A percentile compares a stretch with the other conserved stretches of the same genome.
These are phyloP conservation scores for Lolium multiflorum DNA, from an alignment of 176 grass and related monocot species.

Conservation along the genomic window DNA sequence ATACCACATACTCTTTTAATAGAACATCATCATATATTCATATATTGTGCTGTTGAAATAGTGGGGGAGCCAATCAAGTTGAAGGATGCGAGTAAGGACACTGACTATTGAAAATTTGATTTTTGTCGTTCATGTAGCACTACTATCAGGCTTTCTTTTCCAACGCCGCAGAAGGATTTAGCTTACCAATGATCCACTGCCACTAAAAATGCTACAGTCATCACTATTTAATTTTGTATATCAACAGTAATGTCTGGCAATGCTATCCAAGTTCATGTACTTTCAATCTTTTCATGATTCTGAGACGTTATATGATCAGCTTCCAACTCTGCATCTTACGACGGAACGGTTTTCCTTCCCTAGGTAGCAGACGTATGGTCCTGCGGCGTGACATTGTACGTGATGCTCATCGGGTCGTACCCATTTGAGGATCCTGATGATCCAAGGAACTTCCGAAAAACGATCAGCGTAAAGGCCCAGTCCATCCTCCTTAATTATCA, in stretches of 20 bases:
- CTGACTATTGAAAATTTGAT: neutral
- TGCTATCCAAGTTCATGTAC: neutral
- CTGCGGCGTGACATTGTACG: conserved; percentile 87
- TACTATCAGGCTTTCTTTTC: neutral
- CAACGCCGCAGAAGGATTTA: neutral
- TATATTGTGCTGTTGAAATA: neutral
- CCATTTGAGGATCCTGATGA: conserved; percentile 98
- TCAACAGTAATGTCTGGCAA: neutral
- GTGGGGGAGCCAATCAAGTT: neutral
- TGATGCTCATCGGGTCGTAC: conserved; percentile 94
- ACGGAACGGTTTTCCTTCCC: neutral
- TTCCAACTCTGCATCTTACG: conserved; percentile 33
- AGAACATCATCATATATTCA: neutral
- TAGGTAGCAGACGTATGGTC: conserved; percentile 98
- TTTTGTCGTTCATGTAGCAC: neutral
- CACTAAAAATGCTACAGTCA: conserved; percentile 9
- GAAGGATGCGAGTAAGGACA: neutral
- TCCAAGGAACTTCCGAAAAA: conserved; percentile 87
- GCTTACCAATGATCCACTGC: neutral
- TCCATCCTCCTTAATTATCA: neutral
- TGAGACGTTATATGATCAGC: neutral
- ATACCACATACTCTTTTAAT: neutral
- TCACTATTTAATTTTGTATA: neutral
- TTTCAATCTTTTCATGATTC: conserved; percentile 1
- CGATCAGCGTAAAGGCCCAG: conserved; percentile 64